Conservation (phyloP, 2,329 filamentous ascomycete species). For the Simplicillium sp. region DNA sequence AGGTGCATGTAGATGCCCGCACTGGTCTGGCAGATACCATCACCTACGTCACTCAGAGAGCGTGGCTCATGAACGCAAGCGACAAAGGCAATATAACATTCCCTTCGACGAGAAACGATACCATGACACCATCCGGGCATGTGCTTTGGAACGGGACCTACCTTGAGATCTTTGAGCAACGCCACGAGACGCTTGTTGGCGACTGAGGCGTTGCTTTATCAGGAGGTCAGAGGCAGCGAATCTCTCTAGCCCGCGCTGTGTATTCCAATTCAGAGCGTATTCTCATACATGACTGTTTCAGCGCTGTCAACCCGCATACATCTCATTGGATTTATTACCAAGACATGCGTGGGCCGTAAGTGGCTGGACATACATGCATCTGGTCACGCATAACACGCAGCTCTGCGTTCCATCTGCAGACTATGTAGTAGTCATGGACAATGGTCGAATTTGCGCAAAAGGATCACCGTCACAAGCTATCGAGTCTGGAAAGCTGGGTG, state of each 20-base stretch:
- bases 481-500: conserved; percentile 74
- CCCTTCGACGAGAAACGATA: conserved; percentile 76
- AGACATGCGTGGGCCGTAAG: conserved; percentile 80
- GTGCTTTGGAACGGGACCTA: conserved; percentile 82
- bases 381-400: conserved; percentile 89
- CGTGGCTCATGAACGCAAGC: conserved; percentile 95
- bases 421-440: conserved; percentile 76
- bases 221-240: conserved; percentile 94
- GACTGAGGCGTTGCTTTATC: conserved; percentile 97
- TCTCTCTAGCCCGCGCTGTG: conserved; percentile 88
- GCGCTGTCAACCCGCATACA: conserved; percentile 93
- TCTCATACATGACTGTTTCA: conserved; percentile 91
- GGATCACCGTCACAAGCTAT: conserved; percentile 71
- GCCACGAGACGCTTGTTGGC: conserved; percentile 87
- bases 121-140: conserved; percentile 77
- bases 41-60: conserved; percentile 92
- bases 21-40: conserved; percentile 85
- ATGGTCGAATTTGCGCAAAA: conserved; percentile 68
- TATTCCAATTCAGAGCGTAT: conserved; percentile 91
- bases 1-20: conserved; percentile 68
- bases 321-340: conserved; percentile 97
- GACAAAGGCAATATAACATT: conserved; percentile 93
- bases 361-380: conserved; percentile 84
- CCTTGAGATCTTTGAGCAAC: conserved; percentile 85
- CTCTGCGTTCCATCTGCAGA: conserved; percentile 76